These are phyloP conservation scores for Rhodomyrtus tomentosa DNA, from an alignment of 345 rosid genomes.

Conservation along the genomic window DNA sequence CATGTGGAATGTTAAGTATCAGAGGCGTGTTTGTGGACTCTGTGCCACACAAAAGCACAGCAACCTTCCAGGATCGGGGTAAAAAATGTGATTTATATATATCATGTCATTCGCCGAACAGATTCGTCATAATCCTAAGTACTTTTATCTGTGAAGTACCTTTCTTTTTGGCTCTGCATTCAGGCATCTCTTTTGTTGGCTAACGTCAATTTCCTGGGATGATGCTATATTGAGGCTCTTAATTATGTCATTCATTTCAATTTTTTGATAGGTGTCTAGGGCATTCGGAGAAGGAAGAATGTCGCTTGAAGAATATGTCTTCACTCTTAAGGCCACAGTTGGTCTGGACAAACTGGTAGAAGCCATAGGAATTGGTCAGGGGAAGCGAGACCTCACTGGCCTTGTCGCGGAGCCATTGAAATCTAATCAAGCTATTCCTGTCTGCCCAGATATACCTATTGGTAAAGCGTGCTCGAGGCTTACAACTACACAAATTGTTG, in stretches of 20 bases:
- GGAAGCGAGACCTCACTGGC: conserved; percentile 49
- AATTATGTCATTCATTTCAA: not conserved
- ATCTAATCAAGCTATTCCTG: conserved; percentile 26
- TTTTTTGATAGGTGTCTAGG: conserved; percentile 20
- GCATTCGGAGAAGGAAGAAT: conserved; percentile 38
- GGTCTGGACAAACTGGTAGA: conserved; percentile 30
- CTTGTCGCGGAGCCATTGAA: conserved; percentile 40
- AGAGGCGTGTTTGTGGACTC: not conserved
- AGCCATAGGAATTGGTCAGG: conserved; percentile 50
- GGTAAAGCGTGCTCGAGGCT: conserved; percentile 57
- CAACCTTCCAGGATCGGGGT: too few relatives aligned
- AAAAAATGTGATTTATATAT: too few relatives aligned
- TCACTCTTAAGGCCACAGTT: conserved; percentile 34
- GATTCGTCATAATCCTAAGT: too few relatives aligned
- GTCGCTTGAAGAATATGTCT: conserved; percentile 50
- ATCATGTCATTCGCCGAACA: too few relatives aligned
- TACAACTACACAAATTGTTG: conserved; percentile 41
- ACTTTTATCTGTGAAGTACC: too few relatives aligned
- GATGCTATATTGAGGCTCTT: not conserved
- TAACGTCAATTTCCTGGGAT: not conserved
- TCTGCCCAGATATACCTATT: conserved; percentile 37
- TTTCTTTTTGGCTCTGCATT: not conserved
- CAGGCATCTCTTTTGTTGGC: not conserved
- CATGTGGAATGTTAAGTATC: not conserved
- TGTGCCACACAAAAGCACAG: too few relatives aligned